These are phyloP conservation scores for Adansonia grandidieri DNA, from an alignment of 441 rosid genomes.

Conservation along the genomic window DNA sequence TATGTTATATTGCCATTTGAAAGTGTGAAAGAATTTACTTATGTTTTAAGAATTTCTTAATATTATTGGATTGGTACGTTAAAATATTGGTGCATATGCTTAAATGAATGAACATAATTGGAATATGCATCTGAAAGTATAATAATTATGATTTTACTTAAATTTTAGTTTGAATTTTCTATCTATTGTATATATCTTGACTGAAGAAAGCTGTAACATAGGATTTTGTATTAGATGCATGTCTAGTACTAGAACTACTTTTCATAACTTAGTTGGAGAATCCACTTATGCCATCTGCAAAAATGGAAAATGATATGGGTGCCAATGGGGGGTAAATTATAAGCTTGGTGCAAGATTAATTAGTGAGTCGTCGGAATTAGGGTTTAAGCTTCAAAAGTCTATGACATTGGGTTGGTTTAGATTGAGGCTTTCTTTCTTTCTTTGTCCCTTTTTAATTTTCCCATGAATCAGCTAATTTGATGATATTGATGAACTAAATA, in stretches of 20 bases:
- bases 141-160: slow-evolving; percentile 10
- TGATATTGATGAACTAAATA: not conserved
- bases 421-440: not conserved
- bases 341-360: not conserved
- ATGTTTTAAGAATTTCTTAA: not conserved
- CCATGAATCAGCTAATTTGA: not conserved
- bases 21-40: not conserved
- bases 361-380: not conserved
- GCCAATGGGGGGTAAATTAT: not conserved
- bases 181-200: not conserved
- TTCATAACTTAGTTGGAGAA: not conserved
- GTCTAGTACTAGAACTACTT: not conserved
- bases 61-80: not conserved
- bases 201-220: not conserved
- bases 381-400: not conserved
- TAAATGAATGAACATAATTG: not conserved
- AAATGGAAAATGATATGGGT: not conserved
- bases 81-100: not conserved
- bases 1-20: not conserved
- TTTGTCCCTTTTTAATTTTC: not conserved
- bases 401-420: not conserved
- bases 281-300: not conserved
- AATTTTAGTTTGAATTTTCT: slow-evolving; percentile 1
- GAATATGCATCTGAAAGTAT: not conserved
- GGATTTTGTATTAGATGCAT: not conserved